A percentile compares a stretch with the other conserved stretches of the same genome.
Conservation (phyloP, 1,139 yeast genomes). For the Suhomyces taliae region DNA sequence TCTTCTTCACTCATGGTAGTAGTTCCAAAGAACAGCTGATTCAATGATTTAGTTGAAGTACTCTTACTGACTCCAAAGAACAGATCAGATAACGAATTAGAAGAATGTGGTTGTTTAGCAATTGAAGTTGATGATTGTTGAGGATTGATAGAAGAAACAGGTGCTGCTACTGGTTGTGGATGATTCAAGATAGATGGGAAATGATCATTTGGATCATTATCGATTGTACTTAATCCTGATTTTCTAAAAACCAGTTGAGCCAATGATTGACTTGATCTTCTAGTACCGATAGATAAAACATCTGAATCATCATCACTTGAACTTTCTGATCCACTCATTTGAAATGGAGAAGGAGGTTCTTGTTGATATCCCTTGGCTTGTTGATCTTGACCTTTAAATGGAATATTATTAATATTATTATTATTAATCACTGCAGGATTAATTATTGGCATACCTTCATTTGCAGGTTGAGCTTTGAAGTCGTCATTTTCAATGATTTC, state of each 20-base stretch:
- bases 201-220: conserved; percentile 13
- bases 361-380: background rate
- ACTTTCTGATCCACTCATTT: conserved; percentile 17
- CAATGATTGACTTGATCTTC: conserved; percentile 46
- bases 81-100: conserved; percentile 37
- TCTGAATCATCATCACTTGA: conserved; percentile 24
- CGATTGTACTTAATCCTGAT: conserved; percentile 23
- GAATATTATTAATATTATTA: conserved; percentile 13
- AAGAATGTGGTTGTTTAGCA: conserved; percentile 43
- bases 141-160: conserved; percentile 33
- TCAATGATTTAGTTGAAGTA: conserved; percentile 38
- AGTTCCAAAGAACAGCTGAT: conserved; percentile 35
- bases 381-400: background rate
- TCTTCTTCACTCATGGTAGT: conserved; percentile 26
- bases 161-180: conserved; percentile 30
- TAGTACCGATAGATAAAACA: conserved; percentile 37
- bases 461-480: background rate
- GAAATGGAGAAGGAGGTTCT: conserved; percentile 9
- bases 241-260: conserved; percentile 45
- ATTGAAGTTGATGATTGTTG: conserved; percentile 37
- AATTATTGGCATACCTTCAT: conserved; percentile 21
- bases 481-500: conserved; percentile 31
- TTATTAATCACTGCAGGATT: conserved; percentile 22
- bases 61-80: conserved; percentile 32
- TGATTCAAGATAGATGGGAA: conserved; percentile 22